phyloP scores from a whole-genome alignment of 2,329 filamentous ascomycete species.

The Alternaria angustiovoidea region DNA sequence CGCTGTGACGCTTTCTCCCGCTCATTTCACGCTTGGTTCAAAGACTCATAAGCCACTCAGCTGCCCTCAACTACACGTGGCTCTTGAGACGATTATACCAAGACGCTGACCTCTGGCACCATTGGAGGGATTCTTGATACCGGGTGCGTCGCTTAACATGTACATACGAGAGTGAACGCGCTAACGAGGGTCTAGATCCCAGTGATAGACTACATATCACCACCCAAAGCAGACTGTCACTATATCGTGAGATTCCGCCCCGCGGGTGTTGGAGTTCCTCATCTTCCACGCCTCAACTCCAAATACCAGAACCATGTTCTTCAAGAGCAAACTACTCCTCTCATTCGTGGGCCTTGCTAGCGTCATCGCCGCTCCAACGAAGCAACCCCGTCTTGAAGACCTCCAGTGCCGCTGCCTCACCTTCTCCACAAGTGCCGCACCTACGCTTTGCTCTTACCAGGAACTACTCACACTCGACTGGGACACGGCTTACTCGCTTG shows the following conservation, averaged over 20 bases:
- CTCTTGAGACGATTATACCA: not conserved
- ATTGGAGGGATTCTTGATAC: conserved; percentile 8
- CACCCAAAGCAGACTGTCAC: conserved; percentile 8
- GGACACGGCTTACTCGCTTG: conserved; percentile 32
- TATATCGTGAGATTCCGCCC: conserved; percentile 6
- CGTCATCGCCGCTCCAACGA: conserved; percentile 23
- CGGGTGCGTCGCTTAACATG: not conserved
- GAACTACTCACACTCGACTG: conserved; percentile 33
- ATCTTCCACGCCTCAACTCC: not conserved
- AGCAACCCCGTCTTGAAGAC: conserved; percentile 22
- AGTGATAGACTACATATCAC: conserved; percentile 1
- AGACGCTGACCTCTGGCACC: not conserved
- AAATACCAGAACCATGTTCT: conserved; percentile 10
- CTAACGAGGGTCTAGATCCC: conserved; percentile 20
- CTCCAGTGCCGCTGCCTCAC: conserved; percentile 39
- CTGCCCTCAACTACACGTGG: conserved; percentile 5
- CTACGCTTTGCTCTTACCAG: conserved; percentile 31
- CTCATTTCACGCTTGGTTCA: not conserved
- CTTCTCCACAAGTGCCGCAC: conserved; percentile 28
- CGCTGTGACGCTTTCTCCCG: not conserved
- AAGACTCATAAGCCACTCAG: conserved; percentile 3
- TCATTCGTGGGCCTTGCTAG: conserved; percentile 9
- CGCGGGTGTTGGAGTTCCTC: not conserved
- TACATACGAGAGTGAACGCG: conserved; percentile 8
- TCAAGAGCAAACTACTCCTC: conserved; percentile 10